Percentiles rank a stretch among this genome's conserved stretches.
phyloP scores from a whole-genome alignment of 164 flowering plant species.

The Magnolia changhungtana region DNA sequence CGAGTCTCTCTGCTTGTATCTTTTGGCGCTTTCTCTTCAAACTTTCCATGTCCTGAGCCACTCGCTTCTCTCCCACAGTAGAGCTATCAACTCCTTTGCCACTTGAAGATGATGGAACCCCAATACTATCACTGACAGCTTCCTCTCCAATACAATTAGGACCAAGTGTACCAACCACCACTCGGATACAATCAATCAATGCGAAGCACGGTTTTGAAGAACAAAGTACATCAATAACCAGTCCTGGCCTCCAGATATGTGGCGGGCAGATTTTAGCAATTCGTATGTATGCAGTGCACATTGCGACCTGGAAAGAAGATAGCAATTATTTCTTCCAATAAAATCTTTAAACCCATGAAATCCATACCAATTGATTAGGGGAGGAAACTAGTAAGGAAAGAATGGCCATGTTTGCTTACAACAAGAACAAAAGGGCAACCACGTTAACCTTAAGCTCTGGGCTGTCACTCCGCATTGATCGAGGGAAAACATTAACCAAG shows the following conservation, averaged over 20 bases:
- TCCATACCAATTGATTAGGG: background rate
- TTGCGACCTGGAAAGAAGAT: constrained; percentile 54
- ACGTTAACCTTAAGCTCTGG: constrained; percentile 71
- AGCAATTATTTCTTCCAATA: constrained; percentile 2
- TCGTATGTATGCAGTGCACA: constrained; percentile 67
- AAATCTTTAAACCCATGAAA: constrained; percentile 2
- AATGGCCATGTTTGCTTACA: background rate
- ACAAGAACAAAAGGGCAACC: background rate
- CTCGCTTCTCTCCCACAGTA: constrained; percentile 61
- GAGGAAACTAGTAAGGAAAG: constrained; percentile 5
- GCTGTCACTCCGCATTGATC: constrained; percentile 56
- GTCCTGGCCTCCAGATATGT: constrained; percentile 75
- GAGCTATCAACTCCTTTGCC: constrained; percentile 24
- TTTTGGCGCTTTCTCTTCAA: constrained; percentile 60
- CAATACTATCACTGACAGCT: constrained; percentile 8
- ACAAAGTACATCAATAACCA: constrained; percentile 49
- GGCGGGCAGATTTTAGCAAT: constrained; percentile 75
- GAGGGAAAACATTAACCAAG: constrained; percentile 48
- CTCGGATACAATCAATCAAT: constrained; percentile 64
- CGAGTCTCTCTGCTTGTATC: constrained; percentile 26
- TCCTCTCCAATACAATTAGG: constrained; percentile 44
- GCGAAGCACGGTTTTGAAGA: constrained; percentile 49
- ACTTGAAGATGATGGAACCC: constrained; percentile 8
- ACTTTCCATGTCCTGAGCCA: constrained; percentile 27
- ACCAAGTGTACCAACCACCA: constrained; percentile 56